phyloP scores from a whole-genome alignment of 2,329 filamentous ascomycete species.

The Epichloe bromicola region DNA sequence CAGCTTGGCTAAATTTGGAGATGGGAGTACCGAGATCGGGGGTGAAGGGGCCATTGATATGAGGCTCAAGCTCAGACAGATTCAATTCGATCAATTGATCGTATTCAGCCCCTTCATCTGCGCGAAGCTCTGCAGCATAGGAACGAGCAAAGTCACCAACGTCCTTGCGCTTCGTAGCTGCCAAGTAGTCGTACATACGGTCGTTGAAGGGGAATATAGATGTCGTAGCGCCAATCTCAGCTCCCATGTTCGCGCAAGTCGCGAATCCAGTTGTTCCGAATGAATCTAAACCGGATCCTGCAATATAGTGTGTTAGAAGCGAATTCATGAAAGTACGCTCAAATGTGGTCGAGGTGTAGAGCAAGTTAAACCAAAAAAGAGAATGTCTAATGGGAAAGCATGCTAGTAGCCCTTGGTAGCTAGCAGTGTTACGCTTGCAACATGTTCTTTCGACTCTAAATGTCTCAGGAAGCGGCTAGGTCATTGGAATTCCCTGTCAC shows the following conservation, averaged over 20 bases:
- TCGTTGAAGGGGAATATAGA: slow-evolving; percentile 97
- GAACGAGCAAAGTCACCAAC: slow-evolving; percentile 82
- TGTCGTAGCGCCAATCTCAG: slow-evolving; percentile 74
- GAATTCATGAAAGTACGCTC: too few species aligned
- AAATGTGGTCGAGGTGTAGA: too few species aligned
- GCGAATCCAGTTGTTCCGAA: slow-evolving; percentile 49
- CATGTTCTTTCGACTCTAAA: too few species aligned
- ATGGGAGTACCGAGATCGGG: slow-evolving; percentile 96
- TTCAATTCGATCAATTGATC: slow-evolving; percentile 95
- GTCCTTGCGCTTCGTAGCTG: slow-evolving; percentile 74
- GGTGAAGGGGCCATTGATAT: slow-evolving; percentile 98
- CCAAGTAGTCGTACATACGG: slow-evolving; percentile 92
- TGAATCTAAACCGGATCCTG: slow-evolving; percentile 42
- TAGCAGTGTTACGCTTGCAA: too few species aligned
- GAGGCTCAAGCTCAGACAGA: slow-evolving; percentile 85
- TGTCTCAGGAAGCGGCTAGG: too few species aligned
- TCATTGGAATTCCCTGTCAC: too few species aligned
- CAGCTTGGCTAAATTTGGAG: slow-evolving; percentile 91
- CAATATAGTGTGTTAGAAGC: too few species aligned
- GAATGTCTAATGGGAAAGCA: too few species aligned
- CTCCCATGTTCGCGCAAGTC: slow-evolving; percentile 62
- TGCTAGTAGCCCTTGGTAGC: too few species aligned
- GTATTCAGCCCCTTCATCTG: slow-evolving; percentile 86
- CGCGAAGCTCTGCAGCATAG: slow-evolving; percentile 75
- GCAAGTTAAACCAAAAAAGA: too few species aligned